Conservation (phyloP, 2,329 filamentous ascomycete genomes). For the Botrytis elliptica region DNA sequence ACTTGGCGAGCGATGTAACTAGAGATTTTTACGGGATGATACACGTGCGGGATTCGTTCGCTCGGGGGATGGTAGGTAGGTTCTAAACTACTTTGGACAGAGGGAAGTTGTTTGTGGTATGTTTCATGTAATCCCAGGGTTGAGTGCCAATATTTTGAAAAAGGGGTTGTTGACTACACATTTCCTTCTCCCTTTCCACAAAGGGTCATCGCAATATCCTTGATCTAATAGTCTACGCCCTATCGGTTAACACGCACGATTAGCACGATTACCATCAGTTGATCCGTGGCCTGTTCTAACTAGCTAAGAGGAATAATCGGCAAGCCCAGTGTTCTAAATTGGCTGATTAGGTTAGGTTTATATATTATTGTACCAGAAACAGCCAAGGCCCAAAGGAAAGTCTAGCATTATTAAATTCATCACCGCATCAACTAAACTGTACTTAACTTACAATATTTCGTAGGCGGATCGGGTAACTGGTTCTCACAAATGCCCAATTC, state of each 20-base stretch:
- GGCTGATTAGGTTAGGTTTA: not conserved
- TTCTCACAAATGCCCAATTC: too few relatives aligned
- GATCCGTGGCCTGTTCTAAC: not conserved
- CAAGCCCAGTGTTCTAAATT: not conserved
- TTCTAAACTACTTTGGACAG: not conserved
- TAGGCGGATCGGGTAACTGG: too few relatives aligned
- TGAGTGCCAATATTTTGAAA: not conserved
- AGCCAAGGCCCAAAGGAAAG: not conserved
- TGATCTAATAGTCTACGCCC: not conserved
- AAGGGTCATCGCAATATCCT: not conserved
- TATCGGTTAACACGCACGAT: not conserved
- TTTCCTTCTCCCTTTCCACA: not conserved
- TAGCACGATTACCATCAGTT: not conserved
- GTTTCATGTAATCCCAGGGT: not conserved
- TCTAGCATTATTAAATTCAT: not conserved
- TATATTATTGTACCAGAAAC: not conserved
- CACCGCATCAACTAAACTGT: not conserved
- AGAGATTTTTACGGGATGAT: not conserved
- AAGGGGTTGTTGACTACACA: not conserved
- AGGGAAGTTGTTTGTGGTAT: not conserved
- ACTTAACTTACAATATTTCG: not conserved
- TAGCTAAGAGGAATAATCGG: not conserved
- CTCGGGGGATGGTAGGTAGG: not conserved
- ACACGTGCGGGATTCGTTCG: not conserved
- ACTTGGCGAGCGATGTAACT: constrained; percentile 1